Conservation (phyloP, 1,139 yeast genomes). For the Kodamaea plutei region DNA sequence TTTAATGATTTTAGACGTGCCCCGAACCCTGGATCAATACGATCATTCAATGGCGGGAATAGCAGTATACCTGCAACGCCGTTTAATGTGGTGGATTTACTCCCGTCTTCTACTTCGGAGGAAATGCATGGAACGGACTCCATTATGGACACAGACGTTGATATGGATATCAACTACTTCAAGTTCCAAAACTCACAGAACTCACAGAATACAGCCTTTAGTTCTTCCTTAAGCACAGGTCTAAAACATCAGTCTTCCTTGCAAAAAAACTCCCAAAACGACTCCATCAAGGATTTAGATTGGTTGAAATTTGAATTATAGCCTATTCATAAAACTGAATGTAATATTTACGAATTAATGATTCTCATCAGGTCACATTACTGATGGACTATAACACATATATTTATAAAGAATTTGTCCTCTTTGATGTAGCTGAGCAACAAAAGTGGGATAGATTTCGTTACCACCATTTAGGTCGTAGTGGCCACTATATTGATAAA, state of each 20-base stretch:
- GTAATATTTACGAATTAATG: too few relatives aligned
- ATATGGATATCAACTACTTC: conserved; percentile 7
- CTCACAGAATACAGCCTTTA: not conserved
- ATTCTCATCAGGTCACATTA: too few relatives aligned
- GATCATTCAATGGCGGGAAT: too few relatives aligned
- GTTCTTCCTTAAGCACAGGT: conserved; percentile 23
- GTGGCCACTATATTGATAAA: too few relatives aligned
- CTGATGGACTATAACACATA: too few relatives aligned
- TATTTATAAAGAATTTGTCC: too few relatives aligned
- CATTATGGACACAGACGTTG: conserved; percentile 9
- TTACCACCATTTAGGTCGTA: too few relatives aligned
- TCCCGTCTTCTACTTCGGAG: conserved; percentile 14
- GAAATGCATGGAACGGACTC: conserved; percentile 3
- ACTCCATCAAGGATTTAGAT: conserved; percentile 29
- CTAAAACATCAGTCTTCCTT: conserved; percentile 17
- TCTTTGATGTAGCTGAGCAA: too few relatives aligned
- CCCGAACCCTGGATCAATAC: too few relatives aligned
- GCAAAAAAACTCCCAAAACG: conserved; percentile 3
- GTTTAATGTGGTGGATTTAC: conserved; percentile 18
- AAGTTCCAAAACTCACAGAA: conserved; percentile 4
- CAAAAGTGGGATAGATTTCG: too few relatives aligned
- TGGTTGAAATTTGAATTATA: conserved; percentile 47
- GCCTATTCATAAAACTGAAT: too few relatives aligned
- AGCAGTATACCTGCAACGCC: conserved; percentile 17
- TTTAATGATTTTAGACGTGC: too few relatives aligned